Base-by-base conservation (phyloP, 2,329 filamentous ascomycete genomes). In the Aspergillus terreus region DNA sequence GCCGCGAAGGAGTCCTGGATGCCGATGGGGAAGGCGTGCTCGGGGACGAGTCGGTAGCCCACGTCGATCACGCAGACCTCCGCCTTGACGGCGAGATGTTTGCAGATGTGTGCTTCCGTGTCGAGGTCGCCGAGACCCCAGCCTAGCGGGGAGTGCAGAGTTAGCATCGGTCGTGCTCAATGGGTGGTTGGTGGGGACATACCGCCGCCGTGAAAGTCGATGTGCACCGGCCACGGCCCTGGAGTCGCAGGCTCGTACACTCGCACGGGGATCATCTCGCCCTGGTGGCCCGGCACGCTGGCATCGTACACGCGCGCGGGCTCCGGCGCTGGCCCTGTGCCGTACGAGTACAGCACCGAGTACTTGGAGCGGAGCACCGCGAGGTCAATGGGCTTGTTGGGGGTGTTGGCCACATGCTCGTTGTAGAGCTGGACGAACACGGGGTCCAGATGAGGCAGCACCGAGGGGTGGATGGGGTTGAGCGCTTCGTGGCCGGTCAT, bases 1-100 rank as follows among this genome's bases (percentile, higher is more conserved):
- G 73, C 75, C 6, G 71, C 73, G 61, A 76, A 80, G 46, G 73
- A 73, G 63, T 82, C 79, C n/a, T 76, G 71, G 15, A 77, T 70
- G 27, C 68, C 69, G 12, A 71, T 71, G n/a, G 79, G 79, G 51
- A 78, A 80, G 4, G 73, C 64, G 54, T 73, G 60, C 60, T 81
- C 78, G 7, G 79, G 79, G 0, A 78, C 75, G 1, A 80, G 71
- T 4, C 78, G 73, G 58, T 81, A 82, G n/a, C 63, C 77, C 10
- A 81, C 74, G 56, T 79, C 76, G 49, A 82, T 69, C 25, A 81
- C 76, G 12, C 68, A 70, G 25, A 77, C 76, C 23, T 68, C 65
- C 19, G 72, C 73, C 43, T 71, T 66, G 25, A 68, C 64, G 62
- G 72, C 77, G 21, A 80, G 67, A 56, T 79, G 76, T 47, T 70